Base-by-base conservation (phyloP, 345 rosid genomes). In the Diplotaxis tenuifolia region DNA sequence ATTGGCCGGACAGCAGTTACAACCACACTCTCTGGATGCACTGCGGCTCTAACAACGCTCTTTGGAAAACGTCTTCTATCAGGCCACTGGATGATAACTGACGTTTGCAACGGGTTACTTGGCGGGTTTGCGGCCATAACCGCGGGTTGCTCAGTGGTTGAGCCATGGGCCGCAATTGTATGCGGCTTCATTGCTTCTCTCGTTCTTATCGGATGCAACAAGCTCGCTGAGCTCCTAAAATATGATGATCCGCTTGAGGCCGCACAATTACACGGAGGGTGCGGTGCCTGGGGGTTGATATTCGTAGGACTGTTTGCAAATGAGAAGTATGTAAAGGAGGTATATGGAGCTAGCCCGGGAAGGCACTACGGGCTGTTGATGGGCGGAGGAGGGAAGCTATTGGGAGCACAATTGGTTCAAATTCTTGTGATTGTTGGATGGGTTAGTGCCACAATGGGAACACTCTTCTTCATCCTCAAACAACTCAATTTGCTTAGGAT, bases 101-200 rank as follows among this genome's bases (percentile, higher is more conserved):
- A 93, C 56, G 97, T 93, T 9, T 93, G 98, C 61, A 93, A 93
- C 36, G 98, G 98, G 5, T 70, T 93, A 58, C 92, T 91, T 0
- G 97, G 97, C 0, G 97, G 98, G 20, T 93, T 93, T 63, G 98
- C 96, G 0, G 97, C 97, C 0, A 93, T 93, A 15, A 91, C 98
- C 0, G 71, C 87, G 0, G 93, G 98, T 1, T 93, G 98, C 81
- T 87, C 97, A 0, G 97, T 93, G 4, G 96, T 91, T 6, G 93
- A 93, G 28, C 98, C 98, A 0, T 93, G 98, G 98, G 97, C 96
- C 0, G 97, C 98, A 0, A 80, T 93, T 2, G 74, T 93, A 0
- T 93, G 98, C 10, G 98, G 98, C n/a, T 91, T 93, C 29, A 74
- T 87, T 0, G 90, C 98, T 0, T 87, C 98, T 7, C 28, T 78